A percentile compares a stretch with the other conserved stretches of the same genome.
Evolutionary conservation across 2,329 filamentous ascomycete species (phyloP).

Genomic region (Scytalidium lignicola): DNA sequence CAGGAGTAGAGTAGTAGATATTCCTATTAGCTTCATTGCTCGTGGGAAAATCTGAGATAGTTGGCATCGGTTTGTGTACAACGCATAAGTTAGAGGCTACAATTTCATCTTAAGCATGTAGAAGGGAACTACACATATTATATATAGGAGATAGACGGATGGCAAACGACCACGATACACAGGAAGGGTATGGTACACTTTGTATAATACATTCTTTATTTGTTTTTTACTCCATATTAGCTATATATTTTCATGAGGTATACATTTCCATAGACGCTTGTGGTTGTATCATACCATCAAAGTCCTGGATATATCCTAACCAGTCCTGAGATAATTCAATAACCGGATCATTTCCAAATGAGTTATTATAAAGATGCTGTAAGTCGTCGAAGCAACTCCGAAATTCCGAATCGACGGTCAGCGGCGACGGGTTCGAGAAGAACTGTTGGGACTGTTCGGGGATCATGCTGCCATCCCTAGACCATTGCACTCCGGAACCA

Average conservation of each 20-base stretch:
- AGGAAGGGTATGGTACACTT: no score
- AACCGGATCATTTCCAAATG: conserved; percentile 24
- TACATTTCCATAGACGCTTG: not conserved
- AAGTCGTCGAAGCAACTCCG: conserved; percentile 31
- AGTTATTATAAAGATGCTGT: conserved; percentile 21
- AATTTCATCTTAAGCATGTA: not conserved
- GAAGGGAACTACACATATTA: not conserved
- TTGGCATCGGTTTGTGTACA: not conserved
- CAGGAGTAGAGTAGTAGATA: conserved; percentile 11
- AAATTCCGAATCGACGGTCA: conserved; percentile 34
- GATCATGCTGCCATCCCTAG: not conserved
- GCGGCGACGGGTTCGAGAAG: conserved; percentile 11
- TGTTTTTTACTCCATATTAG: no score
- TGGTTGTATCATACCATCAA: not conserved
- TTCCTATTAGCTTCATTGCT: conserved; percentile 6
- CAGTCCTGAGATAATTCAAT: conserved; percentile 30
- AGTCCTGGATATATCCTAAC: conserved; percentile 15
- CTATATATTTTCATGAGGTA: not conserved
- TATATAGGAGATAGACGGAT: not conserved
- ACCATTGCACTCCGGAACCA: not conserved
- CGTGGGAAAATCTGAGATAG: conserved; percentile 6
- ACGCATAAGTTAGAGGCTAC: no score
- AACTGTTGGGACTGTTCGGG: not conserved
- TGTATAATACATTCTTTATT: no score
- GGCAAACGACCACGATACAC: no score